Base-by-base conservation (phyloP, 768 basidiomycete genomes). In the Pleurotus ostreatus region DNA sequence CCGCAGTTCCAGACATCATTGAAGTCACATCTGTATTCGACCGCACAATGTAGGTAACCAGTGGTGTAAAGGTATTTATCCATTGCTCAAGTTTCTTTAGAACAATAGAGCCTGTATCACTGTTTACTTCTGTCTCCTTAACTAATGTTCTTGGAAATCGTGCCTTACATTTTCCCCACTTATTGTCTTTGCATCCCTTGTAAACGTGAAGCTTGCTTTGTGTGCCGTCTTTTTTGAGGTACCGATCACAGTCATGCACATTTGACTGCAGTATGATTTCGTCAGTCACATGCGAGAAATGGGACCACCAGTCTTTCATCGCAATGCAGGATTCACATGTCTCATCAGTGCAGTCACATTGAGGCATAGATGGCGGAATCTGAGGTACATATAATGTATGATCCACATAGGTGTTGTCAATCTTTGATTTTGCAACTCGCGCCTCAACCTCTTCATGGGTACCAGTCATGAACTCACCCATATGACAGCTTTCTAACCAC, bases 401-500 rank as follows among this genome's bases (percentile, higher is more conserved):
- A 49, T 67, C 60, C 30, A n/a, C n/a, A 48, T 63, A 63, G 13
- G 26, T 39, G 8, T 39, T 23, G 1, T 15, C 45, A 13, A 43
- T 2, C 12, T 5, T 26, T 22, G 8, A 13, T 15, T 13, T 40
- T 4, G 30, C 13, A 25, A 39, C 15, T 3, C 46, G 45, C 2
- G 54, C 57, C 37, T 18, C 16, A 4, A 71, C 60, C 26, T 71
- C 65, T 25, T 58, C 56, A 23, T 65, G 56, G 4, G 59, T 58
- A 0, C 66, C 68, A 13, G 60, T 65, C 40, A 66, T 37, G 59
- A 71, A 74, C 43, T 73, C 65, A 18, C 70, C 69, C 0, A 48
- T 51, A 43, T 64, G 61, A 16, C 26, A 45, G 38, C 60, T 55
- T 46, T 72, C 68, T 4, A 72, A 49, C 38, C 62, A 72, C 1